Evolutionary conservation across 768 basidiomycete species (phyloP).

Genomic region (Melanogaster broomeanus): DNA sequence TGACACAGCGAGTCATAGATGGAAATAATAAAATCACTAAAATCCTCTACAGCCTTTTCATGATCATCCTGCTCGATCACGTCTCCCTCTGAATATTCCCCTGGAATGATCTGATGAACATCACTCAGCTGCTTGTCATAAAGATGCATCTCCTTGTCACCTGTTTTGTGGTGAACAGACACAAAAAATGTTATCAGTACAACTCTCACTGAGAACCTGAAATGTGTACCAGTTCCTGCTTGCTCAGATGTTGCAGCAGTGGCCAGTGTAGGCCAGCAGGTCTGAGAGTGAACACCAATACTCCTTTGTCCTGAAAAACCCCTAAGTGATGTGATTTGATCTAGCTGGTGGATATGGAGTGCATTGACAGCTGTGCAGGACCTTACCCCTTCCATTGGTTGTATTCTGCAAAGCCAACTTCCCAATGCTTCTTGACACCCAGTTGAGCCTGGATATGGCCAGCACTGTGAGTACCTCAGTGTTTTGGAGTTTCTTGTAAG

Average conservation of each 20-base stretch:
- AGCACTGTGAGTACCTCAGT: too few species aligned
- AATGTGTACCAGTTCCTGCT: too few species aligned
- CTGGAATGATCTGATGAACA: background rate
- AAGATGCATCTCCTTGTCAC: background rate
- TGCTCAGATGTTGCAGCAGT: too few species aligned
- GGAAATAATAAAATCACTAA: background rate
- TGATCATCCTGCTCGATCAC: background rate
- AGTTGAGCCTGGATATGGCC: background rate
- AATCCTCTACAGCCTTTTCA: background rate
- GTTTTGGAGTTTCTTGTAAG: too few species aligned
- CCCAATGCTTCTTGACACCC: conserved; percentile 1
- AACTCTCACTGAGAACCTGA: too few species aligned
- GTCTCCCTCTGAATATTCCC: background rate
- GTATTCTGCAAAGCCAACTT: background rate
- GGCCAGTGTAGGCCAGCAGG: background rate
- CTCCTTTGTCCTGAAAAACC: background rate
- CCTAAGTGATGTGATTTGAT: background rate
- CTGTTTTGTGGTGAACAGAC: background rate
- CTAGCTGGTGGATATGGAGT: background rate
- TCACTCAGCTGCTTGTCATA: background rate
- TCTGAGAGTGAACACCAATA: background rate
- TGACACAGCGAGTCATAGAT: too few species aligned
- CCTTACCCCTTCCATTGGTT: background rate
- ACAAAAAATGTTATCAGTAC: too few species aligned
- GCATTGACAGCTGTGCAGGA: background rate